phyloP scores from a whole-genome alignment of 2,329 filamentous ascomycete species.

The Cucurbitaria berberidis region DNA sequence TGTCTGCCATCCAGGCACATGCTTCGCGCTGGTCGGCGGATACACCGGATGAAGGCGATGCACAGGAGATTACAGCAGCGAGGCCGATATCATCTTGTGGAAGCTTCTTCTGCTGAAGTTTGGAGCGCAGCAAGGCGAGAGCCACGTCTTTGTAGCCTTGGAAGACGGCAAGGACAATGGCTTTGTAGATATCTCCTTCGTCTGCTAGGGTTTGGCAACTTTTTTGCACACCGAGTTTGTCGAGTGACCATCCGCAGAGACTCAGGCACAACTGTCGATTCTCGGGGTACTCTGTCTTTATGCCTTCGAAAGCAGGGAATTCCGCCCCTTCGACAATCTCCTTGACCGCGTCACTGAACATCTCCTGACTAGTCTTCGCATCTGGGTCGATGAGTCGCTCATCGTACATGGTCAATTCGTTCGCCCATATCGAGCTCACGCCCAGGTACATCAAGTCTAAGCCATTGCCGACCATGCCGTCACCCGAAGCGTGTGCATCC shows the following conservation, averaged over 20 bases:
- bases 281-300: conserved; percentile 68
- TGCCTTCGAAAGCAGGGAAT: conserved; percentile 68
- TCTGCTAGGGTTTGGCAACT: conserved; percentile 59
- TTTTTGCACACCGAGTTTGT: conserved; percentile 57
- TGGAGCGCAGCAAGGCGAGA: conserved; percentile 71
- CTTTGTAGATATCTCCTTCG: conserved; percentile 70
- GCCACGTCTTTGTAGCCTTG: conserved; percentile 72
- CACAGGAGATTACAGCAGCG: conserved; percentile 56
- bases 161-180: conserved; percentile 77
- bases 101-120: conserved; percentile 72
- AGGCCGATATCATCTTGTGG: conserved; percentile 54
- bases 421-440: conserved; percentile 73
- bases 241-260: conserved; percentile 74
- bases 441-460: conserved; percentile 80
- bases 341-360: conserved; percentile 61
- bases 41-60: conserved; percentile 47
- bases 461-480: conserved; percentile 72
- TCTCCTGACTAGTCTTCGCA: conserved; percentile 61
- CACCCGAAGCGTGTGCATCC: conserved; percentile 67
- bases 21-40: conserved; percentile 66
- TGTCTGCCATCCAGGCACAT: conserved; percentile 66
- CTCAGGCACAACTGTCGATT: conserved; percentile 78
- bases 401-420: conserved; percentile 65
- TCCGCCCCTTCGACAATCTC: conserved; percentile 68
- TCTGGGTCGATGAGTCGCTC: conserved; percentile 45